Percentiles rank a stretch among this genome's conserved stretches.
Evolutionary conservation across 495 filamentous ascomycete genomes (phyloP).

Genomic region (Glutinoglossum americanum): DNA sequence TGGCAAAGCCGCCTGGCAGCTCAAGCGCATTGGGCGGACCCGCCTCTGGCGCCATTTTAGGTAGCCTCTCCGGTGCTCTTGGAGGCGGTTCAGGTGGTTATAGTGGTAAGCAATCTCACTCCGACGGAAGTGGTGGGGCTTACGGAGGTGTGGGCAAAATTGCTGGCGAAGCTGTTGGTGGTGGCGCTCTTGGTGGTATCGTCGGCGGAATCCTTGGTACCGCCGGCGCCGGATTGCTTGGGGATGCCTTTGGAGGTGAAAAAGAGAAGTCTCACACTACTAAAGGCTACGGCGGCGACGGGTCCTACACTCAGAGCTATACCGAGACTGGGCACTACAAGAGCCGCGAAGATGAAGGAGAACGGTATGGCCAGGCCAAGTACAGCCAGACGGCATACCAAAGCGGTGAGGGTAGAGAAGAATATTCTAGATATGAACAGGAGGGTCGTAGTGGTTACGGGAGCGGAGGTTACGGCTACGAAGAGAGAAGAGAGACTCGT

Average conservation of each 20-base stretch:
- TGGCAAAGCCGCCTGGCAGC: constrained; percentile 25
- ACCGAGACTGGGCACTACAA: constrained; percentile 13
- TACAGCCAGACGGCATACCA: constrained; percentile 17
- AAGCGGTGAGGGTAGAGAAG: constrained; percentile 17
- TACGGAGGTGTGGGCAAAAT: constrained; percentile 18
- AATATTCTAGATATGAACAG: constrained; percentile 20
- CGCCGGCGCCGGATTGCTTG: constrained; percentile 24
- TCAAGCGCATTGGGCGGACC: constrained; percentile 16
- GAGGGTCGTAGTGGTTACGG: neutral
- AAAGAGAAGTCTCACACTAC: constrained; percentile 11
- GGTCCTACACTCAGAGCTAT: constrained; percentile 17
- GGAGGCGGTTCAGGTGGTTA: constrained; percentile 3
- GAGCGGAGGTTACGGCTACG: constrained; percentile 4
- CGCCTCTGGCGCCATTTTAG: constrained; percentile 2
- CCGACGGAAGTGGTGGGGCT: neutral
- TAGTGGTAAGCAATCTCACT: neutral
- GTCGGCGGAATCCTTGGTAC: constrained; percentile 29
- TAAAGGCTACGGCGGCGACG: constrained; percentile 16
- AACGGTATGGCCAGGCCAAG: constrained; percentile 19
- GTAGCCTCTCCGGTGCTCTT: constrained; percentile 4
- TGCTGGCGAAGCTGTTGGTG: constrained; percentile 24
- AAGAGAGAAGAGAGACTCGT: neutral
- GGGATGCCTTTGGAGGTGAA: constrained; percentile 12
- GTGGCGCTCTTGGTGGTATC: constrained; percentile 27
- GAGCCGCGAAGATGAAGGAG: constrained; percentile 8